phyloP scores from a whole-genome alignment of 2,329 filamentous ascomycete species.

The Fusarium setosum region DNA sequence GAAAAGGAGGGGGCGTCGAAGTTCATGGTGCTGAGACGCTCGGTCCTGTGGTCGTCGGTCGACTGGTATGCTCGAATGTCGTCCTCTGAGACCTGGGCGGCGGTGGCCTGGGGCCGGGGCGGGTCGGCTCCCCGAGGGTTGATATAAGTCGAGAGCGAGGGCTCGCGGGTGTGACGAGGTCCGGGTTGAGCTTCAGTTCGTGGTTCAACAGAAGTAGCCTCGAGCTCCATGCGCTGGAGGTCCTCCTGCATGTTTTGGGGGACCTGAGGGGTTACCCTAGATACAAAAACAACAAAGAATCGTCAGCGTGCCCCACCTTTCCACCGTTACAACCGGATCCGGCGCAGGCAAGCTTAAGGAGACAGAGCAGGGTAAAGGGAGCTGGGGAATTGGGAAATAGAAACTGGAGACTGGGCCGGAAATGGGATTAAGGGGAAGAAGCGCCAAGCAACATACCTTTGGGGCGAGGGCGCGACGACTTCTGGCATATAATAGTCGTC shows the following conservation, averaged over 20 bases:
- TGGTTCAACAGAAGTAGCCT: slow-evolving; percentile 66
- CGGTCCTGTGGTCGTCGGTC: slow-evolving; percentile 47
- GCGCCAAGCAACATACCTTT: slow-evolving; percentile 60
- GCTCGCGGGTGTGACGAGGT: slow-evolving; percentile 55
- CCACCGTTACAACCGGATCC: slow-evolving; percentile 42
- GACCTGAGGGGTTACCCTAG: slow-evolving; percentile 92
- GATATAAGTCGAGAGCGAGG: slow-evolving; percentile 56
- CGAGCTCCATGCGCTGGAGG: slow-evolving; percentile 89
- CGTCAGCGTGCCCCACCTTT: slow-evolving; percentile 53
- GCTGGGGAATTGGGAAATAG: slow-evolving; percentile 31
- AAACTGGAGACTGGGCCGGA: slow-evolving; percentile 29
- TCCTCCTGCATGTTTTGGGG: slow-evolving; percentile 97
- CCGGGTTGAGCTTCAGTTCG: slow-evolving; percentile 47
- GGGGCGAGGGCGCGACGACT: slow-evolving; percentile 67
- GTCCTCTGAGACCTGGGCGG: slow-evolving; percentile 49
- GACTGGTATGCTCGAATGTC: slow-evolving; percentile 54
- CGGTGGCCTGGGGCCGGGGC: slow-evolving; percentile 46
- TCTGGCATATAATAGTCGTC: slow-evolving; percentile 73
- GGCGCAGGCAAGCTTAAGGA: slow-evolving; percentile 36
- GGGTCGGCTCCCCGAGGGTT: slow-evolving; percentile 43
- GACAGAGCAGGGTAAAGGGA: slow-evolving; percentile 26
- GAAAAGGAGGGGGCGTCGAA: slow-evolving; percentile 82
- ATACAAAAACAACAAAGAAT: slow-evolving; percentile 47
- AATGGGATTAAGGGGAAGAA: slow-evolving; percentile 29
- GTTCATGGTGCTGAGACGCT: slow-evolving; percentile 56